Conservation (phyloP, 768 basidiomycete species). For the Hericium coralloides region DNA sequence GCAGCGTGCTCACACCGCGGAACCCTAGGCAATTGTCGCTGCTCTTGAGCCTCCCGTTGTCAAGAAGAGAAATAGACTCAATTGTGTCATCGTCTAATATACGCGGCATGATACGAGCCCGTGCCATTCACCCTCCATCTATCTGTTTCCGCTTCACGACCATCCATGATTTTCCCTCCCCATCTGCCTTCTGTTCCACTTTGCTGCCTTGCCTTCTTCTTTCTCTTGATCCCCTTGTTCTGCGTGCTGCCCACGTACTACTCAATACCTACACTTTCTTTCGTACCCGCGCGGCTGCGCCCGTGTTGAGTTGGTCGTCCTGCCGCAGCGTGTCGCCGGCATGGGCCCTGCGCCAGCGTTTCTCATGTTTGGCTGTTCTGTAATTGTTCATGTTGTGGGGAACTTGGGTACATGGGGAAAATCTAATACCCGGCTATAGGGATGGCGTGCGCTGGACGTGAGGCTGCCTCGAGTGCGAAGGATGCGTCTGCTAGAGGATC, state of each 20-base stretch:
- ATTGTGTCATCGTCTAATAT: constrained; percentile 83
- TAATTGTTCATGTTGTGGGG: constrained; percentile 24
- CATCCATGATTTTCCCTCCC: constrained; percentile 3
- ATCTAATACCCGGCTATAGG: constrained; percentile 26
- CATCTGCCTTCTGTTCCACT: constrained; percentile 12
- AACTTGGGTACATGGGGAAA: constrained; percentile 26
- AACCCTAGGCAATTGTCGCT: constrained; percentile 85
- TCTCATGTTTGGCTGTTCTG: constrained; percentile 20
- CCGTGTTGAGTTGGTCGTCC: neutral
- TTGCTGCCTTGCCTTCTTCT: constrained; percentile 5
- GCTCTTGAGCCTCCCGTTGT: constrained; percentile 95
- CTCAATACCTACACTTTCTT: constrained; percentile 16
- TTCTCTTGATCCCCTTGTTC: constrained; percentile 9
- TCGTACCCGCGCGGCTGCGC: constrained; percentile 4
- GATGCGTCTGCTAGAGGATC: neutral
- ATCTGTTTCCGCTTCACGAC: constrained; percentile 12
- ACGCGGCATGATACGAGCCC: constrained; percentile 17
- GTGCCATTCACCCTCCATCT: constrained; percentile 1
- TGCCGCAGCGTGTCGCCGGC: neutral
- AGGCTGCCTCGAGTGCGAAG: neutral
- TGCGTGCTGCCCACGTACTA: constrained; percentile 7
- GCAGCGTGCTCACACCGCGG: neutral
- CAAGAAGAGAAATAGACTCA: constrained; percentile 62
- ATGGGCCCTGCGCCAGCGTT: constrained; percentile 1
- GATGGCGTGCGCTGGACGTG: neutral